phyloP scores from a whole-genome alignment of 2,329 filamentous ascomycete species.

The Dothideomycetes sp. region DNA sequence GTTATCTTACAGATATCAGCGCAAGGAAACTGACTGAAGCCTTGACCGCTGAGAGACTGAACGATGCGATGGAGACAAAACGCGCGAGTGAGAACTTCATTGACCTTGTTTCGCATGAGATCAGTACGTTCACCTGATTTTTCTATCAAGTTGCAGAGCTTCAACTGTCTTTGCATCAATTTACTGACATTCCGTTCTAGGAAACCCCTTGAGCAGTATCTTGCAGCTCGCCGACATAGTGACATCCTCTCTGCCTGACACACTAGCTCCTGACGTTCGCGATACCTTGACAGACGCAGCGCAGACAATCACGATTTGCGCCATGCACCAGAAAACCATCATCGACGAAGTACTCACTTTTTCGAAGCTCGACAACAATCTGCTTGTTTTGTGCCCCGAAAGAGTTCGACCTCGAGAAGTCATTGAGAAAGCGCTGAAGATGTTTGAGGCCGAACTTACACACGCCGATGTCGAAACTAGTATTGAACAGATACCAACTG shows the following conservation, averaged over 20 bases:
- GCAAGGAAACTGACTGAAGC: slow-evolving; percentile 3
- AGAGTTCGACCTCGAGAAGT: slow-evolving; percentile 15
- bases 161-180: neutral
- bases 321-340: slow-evolving; percentile 26
- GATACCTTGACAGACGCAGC: slow-evolving; percentile 11
- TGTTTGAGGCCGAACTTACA: slow-evolving; percentile 25
- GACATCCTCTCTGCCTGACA: neutral
- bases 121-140: too few relatives aligned
- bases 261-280: neutral
- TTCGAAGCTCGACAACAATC: slow-evolving; percentile 36
- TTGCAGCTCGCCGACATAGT: slow-evolving; percentile 28
- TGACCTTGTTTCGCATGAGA: slow-evolving; percentile 26
- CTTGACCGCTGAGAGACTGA: slow-evolving; percentile 20
- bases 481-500: slow-evolving; percentile 17
- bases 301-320: slow-evolving; percentile 14
- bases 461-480: slow-evolving; percentile 21
- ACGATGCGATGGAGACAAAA: slow-evolving; percentile 29
- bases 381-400: slow-evolving; percentile 26
- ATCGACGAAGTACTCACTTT: slow-evolving; percentile 40
- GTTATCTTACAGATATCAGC: neutral
- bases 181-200: neutral
- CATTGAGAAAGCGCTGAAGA: slow-evolving; percentile 23
- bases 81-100: slow-evolving; percentile 23
- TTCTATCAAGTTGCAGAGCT: too few relatives aligned
- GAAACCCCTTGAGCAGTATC: slow-evolving; percentile 21